A percentile compares a stretch with the other conserved stretches of the same genome.
phyloP scores from a whole-genome alignment of 73 alveolate species.

The Paraurostyla sp. region DNA sequence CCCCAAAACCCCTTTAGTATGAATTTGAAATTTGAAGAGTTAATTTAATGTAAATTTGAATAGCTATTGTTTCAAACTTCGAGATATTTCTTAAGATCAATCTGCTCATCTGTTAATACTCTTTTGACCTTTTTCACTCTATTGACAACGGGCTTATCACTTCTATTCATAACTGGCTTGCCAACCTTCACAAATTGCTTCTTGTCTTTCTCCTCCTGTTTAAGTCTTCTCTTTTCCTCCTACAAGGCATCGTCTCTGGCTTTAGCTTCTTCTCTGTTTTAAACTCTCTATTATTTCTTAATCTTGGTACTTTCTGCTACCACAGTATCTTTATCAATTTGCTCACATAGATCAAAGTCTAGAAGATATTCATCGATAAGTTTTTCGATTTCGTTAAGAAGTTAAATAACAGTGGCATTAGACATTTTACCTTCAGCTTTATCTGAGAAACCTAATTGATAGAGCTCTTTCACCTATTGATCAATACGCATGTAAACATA shows the following conservation, averaged over 20 bases:
- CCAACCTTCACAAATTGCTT: constrained; percentile 47
- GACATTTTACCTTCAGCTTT: constrained; percentile 49
- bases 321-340: constrained; percentile 20
- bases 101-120: constrained; percentile 45
- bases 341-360: constrained; percentile 27
- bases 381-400: constrained; percentile 69
- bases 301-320: constrained; percentile 41
- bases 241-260: background rate
- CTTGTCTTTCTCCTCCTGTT: constrained; percentile 60
- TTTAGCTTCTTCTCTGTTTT: constrained; percentile 23
- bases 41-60: background rate
- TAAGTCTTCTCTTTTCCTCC: constrained; percentile 4
- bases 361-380: constrained; percentile 32
- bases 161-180: constrained; percentile 12
- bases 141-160: constrained; percentile 42
- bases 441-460: constrained; percentile 40
- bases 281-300: background rate
- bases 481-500: constrained; percentile 3
- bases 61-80: constrained; percentile 53
- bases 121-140: constrained; percentile 22
- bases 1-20: constrained; percentile 2
- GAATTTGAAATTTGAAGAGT: background rate
- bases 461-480: constrained; percentile 20
- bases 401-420: constrained; percentile 29
- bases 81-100: constrained; percentile 52